Base-by-base conservation (phyloP, 2,329 filamentous ascomycete species). In the Colletotrichum sp. region DNA sequence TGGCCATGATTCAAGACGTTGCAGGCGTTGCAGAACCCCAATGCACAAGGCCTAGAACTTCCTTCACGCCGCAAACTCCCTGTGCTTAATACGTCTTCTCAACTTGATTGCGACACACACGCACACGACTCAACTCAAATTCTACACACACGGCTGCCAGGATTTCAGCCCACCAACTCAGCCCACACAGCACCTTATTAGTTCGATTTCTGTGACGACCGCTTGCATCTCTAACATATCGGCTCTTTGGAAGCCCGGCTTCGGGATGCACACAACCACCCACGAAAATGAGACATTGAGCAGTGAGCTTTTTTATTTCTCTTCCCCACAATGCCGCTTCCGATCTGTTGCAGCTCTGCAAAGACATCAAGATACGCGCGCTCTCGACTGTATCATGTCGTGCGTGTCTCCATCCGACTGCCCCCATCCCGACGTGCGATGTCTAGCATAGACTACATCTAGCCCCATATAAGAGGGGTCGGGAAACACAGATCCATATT, bases 391-490 rank as follows among this genome's bases (percentile, higher is more conserved):
- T 66, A 60, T 55, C 64, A 76, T 76, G 74, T 76, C 59, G 70
- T 76, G 74, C 70, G 36, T 73, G 55, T 63, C 73, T 72, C 69
- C 64, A 68, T 68, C 70, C 61, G 36, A 60, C 69, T 28, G 52
- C 63, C 68, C 64, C 65, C 57, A 48, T 60, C 28, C 48, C 65
- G 59, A 64, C 28, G 43, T 75, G 32, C 43, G 26, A 68, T 73
- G 70, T 73, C 64, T 65, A 39, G 48, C 70, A 68, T 68, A 68
- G 57, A 65, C 73, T 52, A 65, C 57, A 28, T 59, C 15, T 13
- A 18, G 70, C 59, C 64, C 74, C 74, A 60, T 73, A 69, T 36
- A 59, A 74, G 70, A 76, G 69, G 74, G 39, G 70, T 61, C 74
- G 28, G 65, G 55, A 65, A 74, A 68, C 34, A 76, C 32, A 57